Base-by-base conservation (phyloP, 202 grass and related monocot species). In the Brachypodium distachyon region DNA sequence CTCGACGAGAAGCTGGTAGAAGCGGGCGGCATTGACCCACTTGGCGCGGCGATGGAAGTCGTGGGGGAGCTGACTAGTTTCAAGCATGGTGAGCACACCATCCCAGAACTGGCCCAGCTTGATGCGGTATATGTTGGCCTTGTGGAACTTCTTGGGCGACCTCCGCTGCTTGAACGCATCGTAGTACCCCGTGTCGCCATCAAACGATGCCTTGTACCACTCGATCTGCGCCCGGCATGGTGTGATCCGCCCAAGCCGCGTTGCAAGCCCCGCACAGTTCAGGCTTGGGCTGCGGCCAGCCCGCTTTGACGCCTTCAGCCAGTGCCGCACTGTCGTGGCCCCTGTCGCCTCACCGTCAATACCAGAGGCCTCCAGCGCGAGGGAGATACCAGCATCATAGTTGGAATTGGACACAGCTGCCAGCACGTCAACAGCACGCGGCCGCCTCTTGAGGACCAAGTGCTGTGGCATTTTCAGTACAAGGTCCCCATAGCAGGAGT, bases 1-100 rank as follows among this genome's bases (percentile, higher is more conserved):
- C 72, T 99, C 96, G 1, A 99, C 85, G n/a, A 99, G 88, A 21
- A 99, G 96, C 78, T 83, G 93, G 81, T 99, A 99, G 77, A 99
- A 99, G 16, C 56, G 92, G 3, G 96, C 86, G 6, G 96, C 96
- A 0, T 99, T 99, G 10, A 93, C 92, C 96, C 96, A 99, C 86
- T 99, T 99, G 27, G 84, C 85, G 1, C 96, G 87, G 40, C 81
- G 85, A 58, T 86, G 90, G 81, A 99, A 93, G 47, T 99, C 90
- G 1, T 96, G 84, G 5, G 96, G 96, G 1, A 99, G 82, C 48
- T 85, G 85, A 38, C 93, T 90, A 54, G 83, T 75, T 21, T 91
- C 92, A 3, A 96, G 82, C 96, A 99, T 99, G 53, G 81, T 17
- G 4, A 99, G 87, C 21, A 99, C 87, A 1, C 78, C 28, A 8